Evolutionary conservation across 2,329 filamentous ascomycete species (phyloP), one percentile per base, ranked within the genome.

Genomic region (Neofusicoccum kwambonambiense): DNA sequence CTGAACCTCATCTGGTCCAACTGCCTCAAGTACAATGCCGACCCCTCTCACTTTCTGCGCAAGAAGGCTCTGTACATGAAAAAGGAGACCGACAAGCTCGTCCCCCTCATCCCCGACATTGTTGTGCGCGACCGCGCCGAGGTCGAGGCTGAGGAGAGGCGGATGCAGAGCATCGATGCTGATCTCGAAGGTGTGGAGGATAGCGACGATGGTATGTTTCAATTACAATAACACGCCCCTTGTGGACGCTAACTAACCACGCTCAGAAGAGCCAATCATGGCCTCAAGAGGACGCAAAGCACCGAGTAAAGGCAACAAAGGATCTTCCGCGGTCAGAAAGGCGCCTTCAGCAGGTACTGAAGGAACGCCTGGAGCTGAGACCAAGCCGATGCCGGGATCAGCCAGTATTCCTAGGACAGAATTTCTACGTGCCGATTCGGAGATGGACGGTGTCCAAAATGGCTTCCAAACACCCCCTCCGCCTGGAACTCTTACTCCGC

Each of bases 1-100:
- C 83, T 99, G 9, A 94, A 96, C 75, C 81, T 98, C 58, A 98
- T 99, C 61, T 99, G 95, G 95, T 87, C 93, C 64, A 99, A 99
- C 74, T 99, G 95, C 76, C 83, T 99, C 64, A 93, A 90, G 72
- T 99, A 98, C 78, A 99, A 99, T 76, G 90, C 92, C 69, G 93
- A 96, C 68, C 89, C 92, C 70, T 88, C 89, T 67, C 93, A 97
- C 73, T 92, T 91, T 31, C 82, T 98, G 57, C 87, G 95, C 49
- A 93, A 95, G 74, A 96, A 97, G 83, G 95, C 95, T 12, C 89
- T 96, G 66, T 91, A 93, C 69, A 98, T 99, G 95, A 89, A 93
- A 70, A 98, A 95, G 75, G 93, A 98, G 79, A 96, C 95, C 0
- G 94, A 98, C 79, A 98, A 97, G 77, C 86, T 99, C 47, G 93